Conservation (phyloP, 148 eudicot species). For the Vaccinium corymbosum region DNA sequence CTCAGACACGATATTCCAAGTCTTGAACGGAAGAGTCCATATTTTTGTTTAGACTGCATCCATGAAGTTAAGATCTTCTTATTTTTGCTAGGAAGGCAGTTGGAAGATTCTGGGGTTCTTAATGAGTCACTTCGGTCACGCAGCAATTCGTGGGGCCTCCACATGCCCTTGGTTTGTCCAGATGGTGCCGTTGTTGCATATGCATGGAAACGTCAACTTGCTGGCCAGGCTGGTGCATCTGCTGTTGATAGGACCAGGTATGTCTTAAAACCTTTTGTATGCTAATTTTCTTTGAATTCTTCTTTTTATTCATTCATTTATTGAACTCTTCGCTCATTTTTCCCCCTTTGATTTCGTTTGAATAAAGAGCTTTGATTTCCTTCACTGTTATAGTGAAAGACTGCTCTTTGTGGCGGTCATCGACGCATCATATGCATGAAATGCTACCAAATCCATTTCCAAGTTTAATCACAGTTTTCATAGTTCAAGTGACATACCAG, state of each 20-base stretch:
- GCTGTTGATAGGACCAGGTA: constrained; percentile 98
- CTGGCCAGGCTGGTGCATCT: constrained; percentile 99
- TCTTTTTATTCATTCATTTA: not conserved
- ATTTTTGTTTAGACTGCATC: constrained; percentile 5
- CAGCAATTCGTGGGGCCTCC: constrained; percentile 98
- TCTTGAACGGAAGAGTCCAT: not conserved
- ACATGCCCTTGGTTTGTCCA: constrained; percentile 99
- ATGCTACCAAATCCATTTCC: not conserved
- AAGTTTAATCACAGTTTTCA: not conserved
- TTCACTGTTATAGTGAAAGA: not conserved
- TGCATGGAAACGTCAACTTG: constrained; percentile 99
- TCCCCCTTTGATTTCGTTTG: not conserved
- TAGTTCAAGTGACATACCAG: not conserved
- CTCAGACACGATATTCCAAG: not conserved
- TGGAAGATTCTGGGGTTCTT: constrained; percentile 88
- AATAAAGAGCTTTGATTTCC: not conserved
- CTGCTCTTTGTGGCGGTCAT: not conserved
- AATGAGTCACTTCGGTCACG: constrained; percentile 86
- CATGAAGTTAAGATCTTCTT: constrained; percentile 7
- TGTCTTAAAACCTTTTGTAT: constrained; percentile 2
- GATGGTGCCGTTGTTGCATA: constrained; percentile 99
- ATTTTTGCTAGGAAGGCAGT: constrained; percentile 62
- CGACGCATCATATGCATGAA: not conserved
- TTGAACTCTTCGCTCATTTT: not conserved
- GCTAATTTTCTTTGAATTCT: constrained; percentile 4